phyloP scores from a whole-genome alignment of 1,284 basidiomycete genomes.

The Agroathelia rolfsii region DNA sequence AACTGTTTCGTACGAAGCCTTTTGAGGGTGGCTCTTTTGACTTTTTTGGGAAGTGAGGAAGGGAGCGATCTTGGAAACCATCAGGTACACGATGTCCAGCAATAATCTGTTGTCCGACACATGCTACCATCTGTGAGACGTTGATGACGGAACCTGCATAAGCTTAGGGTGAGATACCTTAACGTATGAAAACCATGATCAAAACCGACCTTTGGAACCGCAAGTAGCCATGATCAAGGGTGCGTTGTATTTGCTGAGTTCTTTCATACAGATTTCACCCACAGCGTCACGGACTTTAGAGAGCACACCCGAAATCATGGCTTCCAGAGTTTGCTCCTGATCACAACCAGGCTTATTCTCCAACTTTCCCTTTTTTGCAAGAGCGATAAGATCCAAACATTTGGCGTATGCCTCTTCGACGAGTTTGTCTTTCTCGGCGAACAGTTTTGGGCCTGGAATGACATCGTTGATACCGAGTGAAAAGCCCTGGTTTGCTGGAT shows the following conservation, averaged over 20 bases:
- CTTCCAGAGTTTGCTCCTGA: constrained; percentile 95
- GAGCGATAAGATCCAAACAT: constrained; percentile 80
- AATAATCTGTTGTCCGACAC: constrained; percentile 99
- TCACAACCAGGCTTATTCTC: constrained; percentile 96
- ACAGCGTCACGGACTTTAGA: constrained; percentile 94
- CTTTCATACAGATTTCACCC: constrained; percentile 97
- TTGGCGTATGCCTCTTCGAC: constrained; percentile 87
- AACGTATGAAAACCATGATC: constrained; percentile 1
- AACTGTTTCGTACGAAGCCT: constrained; percentile 96
- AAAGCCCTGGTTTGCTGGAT: constrained; percentile 88
- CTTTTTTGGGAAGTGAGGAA: constrained; percentile 98
- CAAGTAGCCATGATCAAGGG: constrained; percentile 99
- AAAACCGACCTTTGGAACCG: constrained; percentile 82
- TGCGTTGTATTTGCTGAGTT: constrained; percentile 93
- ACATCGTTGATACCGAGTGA: constrained; percentile 99
- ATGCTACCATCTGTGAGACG: constrained; percentile 99
- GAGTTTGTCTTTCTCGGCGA: constrained; percentile 74
- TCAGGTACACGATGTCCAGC: constrained; percentile 96
- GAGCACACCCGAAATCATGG: constrained; percentile 86
- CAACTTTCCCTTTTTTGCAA: constrained; percentile 87
- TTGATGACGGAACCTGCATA: constrained; percentile 90
- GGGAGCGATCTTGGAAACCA: constrained; percentile 97
- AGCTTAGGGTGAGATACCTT: not conserved
- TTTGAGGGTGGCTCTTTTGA: constrained; percentile 96
- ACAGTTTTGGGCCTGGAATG: constrained; percentile 84